Evolutionary conservation across 345 rosid species (phyloP), one percentile per base, ranked within the genome.

Genomic region (Eucalyptus lansdowneana): DNA sequence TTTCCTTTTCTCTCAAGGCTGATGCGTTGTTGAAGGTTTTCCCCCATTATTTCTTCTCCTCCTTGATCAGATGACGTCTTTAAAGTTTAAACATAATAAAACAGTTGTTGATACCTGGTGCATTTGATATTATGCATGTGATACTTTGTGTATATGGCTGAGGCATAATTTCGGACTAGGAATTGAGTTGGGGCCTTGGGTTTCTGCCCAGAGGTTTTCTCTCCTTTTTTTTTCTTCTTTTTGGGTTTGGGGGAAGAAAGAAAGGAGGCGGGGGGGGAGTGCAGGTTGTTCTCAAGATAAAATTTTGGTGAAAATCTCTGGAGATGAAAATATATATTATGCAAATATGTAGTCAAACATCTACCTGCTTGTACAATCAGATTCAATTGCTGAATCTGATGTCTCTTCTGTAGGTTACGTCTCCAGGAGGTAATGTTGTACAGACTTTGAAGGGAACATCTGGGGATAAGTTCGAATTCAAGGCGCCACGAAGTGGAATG

Each of bases 401-500:
- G 24, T 29, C 56, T 44, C 29, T 42, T 49, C 22, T 90, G 88
- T 91, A 97, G 99, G 99, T 94, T 90, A 94, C 99, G 5, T 96
- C 99, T 60, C 98, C 98, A 21, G 93, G 93, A 8, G 99, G 98
- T 89, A 96, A 96, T 90, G 90, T 90, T 2, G 96, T 97, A 51
- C 96, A 94, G 4, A 92, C 92, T 27, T 62, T 94, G 90, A 96
- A 96, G 81, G 99, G 99, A 60, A 98, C 98, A 67, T 96, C 99
- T 53, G 99, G 99, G 81, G 98, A 98, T 56, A 98, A 97, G 94
- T 97, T 98, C 53, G 98, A 96, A 89, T 95, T 97, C 86, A 96
- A 96, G 91, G 98, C 99, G 4, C 99, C 98, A 31, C 92, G 93
- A 90, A 97, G 98, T 93, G 99, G 99, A 92, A 98, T 97, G 98